These are phyloP conservation scores for Ogataea nakhonphanomensis DNA, from an alignment of 805 yeast species.

Conservation along the genomic window DNA sequence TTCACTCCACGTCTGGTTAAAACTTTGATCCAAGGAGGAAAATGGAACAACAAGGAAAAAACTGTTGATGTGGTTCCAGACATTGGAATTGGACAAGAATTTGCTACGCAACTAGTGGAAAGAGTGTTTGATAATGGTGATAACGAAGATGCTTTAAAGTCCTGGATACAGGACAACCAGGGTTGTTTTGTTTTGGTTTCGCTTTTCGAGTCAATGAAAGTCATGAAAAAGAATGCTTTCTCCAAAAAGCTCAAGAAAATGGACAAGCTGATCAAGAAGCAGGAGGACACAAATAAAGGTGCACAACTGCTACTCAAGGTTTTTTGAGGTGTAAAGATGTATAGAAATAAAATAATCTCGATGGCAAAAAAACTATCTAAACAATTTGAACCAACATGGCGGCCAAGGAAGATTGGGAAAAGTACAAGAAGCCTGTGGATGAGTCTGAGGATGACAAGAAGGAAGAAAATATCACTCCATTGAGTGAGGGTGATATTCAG, in stretches of 20 bases:
- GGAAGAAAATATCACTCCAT: constrained; percentile 77
- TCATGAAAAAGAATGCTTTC: constrained; percentile 42
- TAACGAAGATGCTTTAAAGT: constrained; percentile 44
- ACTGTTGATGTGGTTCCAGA: constrained; percentile 41
- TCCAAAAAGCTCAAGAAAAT: constrained; percentile 50
- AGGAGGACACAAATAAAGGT: constrained; percentile 55
- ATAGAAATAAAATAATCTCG: constrained; percentile 10
- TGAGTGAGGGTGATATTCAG: constrained; percentile 95
- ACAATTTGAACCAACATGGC: constrained; percentile 53
- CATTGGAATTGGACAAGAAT: constrained; percentile 53
- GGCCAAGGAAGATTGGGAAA: constrained; percentile 98
- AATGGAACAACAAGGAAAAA: constrained; percentile 67
- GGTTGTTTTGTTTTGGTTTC: constrained; percentile 84
- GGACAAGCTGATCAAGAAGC: constrained; percentile 41
- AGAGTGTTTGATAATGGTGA: constrained; percentile 48
- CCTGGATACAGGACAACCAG: constrained; percentile 62
- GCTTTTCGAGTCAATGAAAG: constrained; percentile 61
- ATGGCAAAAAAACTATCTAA: constrained; percentile 17
- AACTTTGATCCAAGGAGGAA: constrained; percentile 79
- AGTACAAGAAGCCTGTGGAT: constrained; percentile 85
- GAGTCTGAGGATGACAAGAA: constrained; percentile 47
- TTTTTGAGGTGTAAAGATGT: constrained; percentile 10
- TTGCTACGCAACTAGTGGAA: constrained; percentile 50
- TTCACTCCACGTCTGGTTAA: constrained; percentile 72
- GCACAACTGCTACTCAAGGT: constrained; percentile 49